Evolutionary conservation across 257 asterid species (phyloP).

Genomic region (Craterostigma plantagineum): DNA sequence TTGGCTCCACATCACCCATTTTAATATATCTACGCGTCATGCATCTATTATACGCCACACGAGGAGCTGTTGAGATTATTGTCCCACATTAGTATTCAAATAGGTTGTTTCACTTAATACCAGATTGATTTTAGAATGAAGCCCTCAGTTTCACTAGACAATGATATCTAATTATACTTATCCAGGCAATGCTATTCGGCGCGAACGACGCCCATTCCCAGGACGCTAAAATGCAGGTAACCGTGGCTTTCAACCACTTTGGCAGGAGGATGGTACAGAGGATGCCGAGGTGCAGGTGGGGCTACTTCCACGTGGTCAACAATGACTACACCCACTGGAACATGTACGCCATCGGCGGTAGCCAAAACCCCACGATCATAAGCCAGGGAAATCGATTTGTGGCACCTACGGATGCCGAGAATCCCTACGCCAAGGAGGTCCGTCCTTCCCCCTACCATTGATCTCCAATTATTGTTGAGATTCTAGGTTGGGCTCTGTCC

Average conservation of each 20-base stretch:
- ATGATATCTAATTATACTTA: not conserved
- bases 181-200: slow-evolving; percentile 50
- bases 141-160: no score
- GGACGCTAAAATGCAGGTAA: slow-evolving; percentile 58
- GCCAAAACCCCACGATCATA: slow-evolving; percentile 49
- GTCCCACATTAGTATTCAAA: no score
- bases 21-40: no score
- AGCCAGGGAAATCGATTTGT: slow-evolving; percentile 81
- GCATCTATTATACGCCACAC: no score
- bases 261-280: slow-evolving; percentile 73
- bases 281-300: slow-evolving; percentile 73
- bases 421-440: slow-evolving; percentile 34
- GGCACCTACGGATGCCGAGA: slow-evolving; percentile 29
- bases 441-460: no score
- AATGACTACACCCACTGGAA: slow-evolving; percentile 90
- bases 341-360: slow-evolving; percentile 92
- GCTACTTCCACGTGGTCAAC: slow-evolving; percentile 70
- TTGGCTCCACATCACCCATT: no score
- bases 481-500: no score
- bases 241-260: slow-evolving; percentile 75
- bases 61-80: no score
- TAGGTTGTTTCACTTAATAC: not conserved
- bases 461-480: no score
- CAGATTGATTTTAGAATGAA: not conserved
- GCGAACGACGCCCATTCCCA: slow-evolving; percentile 31